phyloP scores from a whole-genome alignment of 2,329 filamentous ascomycete genomes.

The Paraphoma sp. region DNA sequence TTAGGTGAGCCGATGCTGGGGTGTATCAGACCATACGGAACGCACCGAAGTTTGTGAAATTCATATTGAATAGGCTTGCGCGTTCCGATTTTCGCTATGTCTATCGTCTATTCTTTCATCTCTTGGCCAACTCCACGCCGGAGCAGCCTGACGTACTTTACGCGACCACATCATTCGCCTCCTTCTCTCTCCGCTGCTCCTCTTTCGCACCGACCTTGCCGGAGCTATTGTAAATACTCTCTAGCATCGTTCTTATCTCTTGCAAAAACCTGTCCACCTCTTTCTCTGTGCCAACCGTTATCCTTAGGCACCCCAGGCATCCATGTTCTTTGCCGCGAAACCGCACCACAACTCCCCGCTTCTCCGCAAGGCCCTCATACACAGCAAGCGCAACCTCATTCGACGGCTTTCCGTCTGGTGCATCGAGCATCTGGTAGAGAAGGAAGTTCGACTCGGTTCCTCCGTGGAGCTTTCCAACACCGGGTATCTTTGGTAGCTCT shows the following conservation, averaged over 20 bases:
- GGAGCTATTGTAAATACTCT: conserved; percentile 54
- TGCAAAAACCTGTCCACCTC: conserved; percentile 82
- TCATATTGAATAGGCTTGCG: too few species aligned
- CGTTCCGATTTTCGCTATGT: background rate
- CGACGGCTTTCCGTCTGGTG: conserved; percentile 71
- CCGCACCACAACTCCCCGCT: conserved; percentile 86
- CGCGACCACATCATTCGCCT: conserved; percentile 58
- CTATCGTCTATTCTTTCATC: background rate
- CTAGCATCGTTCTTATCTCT: conserved; percentile 65
- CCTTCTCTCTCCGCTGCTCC: conserved; percentile 56
- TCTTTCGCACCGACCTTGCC: conserved; percentile 39
- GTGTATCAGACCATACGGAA: too few species aligned
- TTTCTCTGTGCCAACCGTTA: conserved; percentile 88
- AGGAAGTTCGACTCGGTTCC: conserved; percentile 87
- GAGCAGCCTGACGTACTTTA: conserved; percentile 25
- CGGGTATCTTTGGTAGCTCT: conserved; percentile 76
- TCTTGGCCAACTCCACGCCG: background rate
- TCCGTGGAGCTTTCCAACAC: conserved; percentile 81
- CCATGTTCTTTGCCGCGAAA: conserved; percentile 93
- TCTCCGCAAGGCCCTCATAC: conserved; percentile 85
- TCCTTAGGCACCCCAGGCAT: conserved; percentile 85
- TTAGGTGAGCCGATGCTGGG: too few species aligned
- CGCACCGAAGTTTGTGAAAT: too few species aligned
- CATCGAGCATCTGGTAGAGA: conserved; percentile 84
- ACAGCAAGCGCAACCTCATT: conserved; percentile 79